Base-by-base conservation (phyloP, 805 yeast species). In the Saturnispora saitoi region DNA sequence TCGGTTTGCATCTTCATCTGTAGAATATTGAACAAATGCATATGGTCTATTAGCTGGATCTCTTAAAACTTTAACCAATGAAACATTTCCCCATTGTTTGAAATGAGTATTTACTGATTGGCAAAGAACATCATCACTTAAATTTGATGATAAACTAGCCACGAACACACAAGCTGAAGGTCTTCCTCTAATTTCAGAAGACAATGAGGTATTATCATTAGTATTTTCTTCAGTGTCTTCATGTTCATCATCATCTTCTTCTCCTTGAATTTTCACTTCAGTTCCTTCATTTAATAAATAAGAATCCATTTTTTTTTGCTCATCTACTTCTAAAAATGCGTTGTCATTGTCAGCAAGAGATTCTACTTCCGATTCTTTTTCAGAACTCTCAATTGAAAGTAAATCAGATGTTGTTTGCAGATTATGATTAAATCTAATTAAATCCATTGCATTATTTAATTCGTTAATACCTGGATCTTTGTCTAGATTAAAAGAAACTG, bases 161-260 rank as follows among this genome's bases (percentile, higher is more conserved):
- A 87, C 95, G 69, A 88, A 87, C 2, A 87, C 85, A 65, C 95
- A 86, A 1, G 95, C 80, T 0, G 95, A 82, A 14, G 96, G 96
- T 42, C 84, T 73, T 7, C 84, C 86, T 53, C 65, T 56, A 31
- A 52, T 55, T 32, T 62, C 62, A n/a, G 56, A 43, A 11, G 58
- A 49, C 4, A 54, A 53, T 12, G 30, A 19, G 14, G 15, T 34
- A 36, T 49, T 50, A 24, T 51, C 53, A 42, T 42, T 32, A n/a
- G 51, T 45, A 24, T 38, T 45, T 20, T 32, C 38, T 29, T 42
- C n/a, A n/a, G n/a, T n/a, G n/a, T n/a, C n/a, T n/a, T n/a, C n/a
- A n/a, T n/a, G n/a, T n/a, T n/a, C 52, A 10, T 40, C 52, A 14
- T 51, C 57, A 6, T 42, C 10, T 7, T 29, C 24, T 4, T 9